Conservation (phyloP, 2,329 filamentous ascomycete species). For the Ilyonectria destructans region DNA sequence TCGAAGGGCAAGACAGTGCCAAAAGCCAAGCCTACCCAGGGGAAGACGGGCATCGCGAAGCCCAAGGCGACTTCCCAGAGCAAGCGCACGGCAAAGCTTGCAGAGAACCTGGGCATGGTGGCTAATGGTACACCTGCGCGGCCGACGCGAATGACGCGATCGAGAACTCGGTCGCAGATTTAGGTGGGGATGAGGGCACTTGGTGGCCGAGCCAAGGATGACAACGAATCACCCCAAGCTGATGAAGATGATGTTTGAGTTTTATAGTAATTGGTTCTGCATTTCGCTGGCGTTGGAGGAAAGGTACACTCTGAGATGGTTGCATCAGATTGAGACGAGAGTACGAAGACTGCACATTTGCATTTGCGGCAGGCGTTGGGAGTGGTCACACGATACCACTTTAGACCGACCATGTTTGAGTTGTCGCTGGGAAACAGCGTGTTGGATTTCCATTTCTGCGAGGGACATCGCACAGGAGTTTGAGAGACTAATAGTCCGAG, state of each 20-base stretch:
- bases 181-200: conserved; percentile 31
- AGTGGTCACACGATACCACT: conserved; percentile 40
- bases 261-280: neutral
- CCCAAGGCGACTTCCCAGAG: conserved; percentile 45
- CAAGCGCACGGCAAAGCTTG: conserved; percentile 49
- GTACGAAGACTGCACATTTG: conserved; percentile 25
- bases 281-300: conserved; percentile 6
- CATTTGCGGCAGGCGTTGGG: conserved; percentile 40
- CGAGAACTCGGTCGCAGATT: conserved; percentile 46
- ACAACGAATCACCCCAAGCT: neutral
- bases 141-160: conserved; percentile 51
- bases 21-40: conserved; percentile 45
- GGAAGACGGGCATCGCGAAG: conserved; percentile 52
- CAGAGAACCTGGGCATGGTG: conserved; percentile 54
- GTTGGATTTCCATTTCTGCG: conserved; percentile 13
- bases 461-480: neutral
- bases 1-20: conserved; percentile 43
- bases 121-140: conserved; percentile 56
- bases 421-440: conserved; percentile 13
- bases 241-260: neutral
- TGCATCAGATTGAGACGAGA: conserved; percentile 28
- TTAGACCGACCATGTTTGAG: conserved; percentile 22
- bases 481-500: neutral
- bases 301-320: conserved; percentile 6
- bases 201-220: neutral